phyloP scores from a whole-genome alignment of 495 filamentous ascomycete genomes.

The Aspergillus incahuasiensis region DNA sequence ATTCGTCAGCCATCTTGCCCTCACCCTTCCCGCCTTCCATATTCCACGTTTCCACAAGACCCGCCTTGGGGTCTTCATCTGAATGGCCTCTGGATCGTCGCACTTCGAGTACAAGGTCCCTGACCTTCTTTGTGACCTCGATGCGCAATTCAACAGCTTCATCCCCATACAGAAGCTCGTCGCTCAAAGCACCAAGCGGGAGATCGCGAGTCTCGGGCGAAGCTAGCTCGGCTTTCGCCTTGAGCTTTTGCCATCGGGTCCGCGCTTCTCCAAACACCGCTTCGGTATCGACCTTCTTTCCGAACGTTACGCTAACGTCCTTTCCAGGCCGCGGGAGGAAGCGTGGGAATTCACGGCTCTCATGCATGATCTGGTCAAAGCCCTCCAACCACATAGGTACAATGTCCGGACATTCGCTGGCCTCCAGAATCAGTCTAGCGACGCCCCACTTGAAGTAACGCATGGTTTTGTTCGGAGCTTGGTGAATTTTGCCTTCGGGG shows the following conservation, averaged over 20 bases:
- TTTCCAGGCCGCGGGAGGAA: slow-evolving; percentile 75
- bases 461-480: slow-evolving; percentile 71
- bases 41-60: slow-evolving; percentile 60
- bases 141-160: slow-evolving; percentile 76
- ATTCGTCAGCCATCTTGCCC: slow-evolving; percentile 60
- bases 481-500: slow-evolving; percentile 90
- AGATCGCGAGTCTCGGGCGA: slow-evolving; percentile 29
- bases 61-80: slow-evolving; percentile 72
- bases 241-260: slow-evolving; percentile 62
- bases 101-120: slow-evolving; percentile 75
- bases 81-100: slow-evolving; percentile 62
- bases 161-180: slow-evolving; percentile 62
- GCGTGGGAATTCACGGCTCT: slow-evolving; percentile 70
- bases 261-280: slow-evolving; percentile 59
- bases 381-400: slow-evolving; percentile 95
- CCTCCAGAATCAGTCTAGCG: slow-evolving; percentile 81
- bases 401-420: slow-evolving; percentile 74
- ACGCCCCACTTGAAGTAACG: slow-evolving; percentile 98
- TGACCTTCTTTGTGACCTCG: slow-evolving; percentile 73
- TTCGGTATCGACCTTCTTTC: slow-evolving; percentile 46
- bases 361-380: slow-evolving; percentile 77
- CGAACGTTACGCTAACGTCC: slow-evolving; percentile 67
- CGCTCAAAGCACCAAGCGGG: slow-evolving; percentile 58
- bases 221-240: slow-evolving; percentile 37
- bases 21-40: slow-evolving; percentile 50